A percentile compares a stretch with the other conserved stretches of the same genome.
These are phyloP conservation scores for Ophiostoma quercus DNA, from an alignment of 2,329 filamentous ascomycete species.

Conservation along the genomic window DNA sequence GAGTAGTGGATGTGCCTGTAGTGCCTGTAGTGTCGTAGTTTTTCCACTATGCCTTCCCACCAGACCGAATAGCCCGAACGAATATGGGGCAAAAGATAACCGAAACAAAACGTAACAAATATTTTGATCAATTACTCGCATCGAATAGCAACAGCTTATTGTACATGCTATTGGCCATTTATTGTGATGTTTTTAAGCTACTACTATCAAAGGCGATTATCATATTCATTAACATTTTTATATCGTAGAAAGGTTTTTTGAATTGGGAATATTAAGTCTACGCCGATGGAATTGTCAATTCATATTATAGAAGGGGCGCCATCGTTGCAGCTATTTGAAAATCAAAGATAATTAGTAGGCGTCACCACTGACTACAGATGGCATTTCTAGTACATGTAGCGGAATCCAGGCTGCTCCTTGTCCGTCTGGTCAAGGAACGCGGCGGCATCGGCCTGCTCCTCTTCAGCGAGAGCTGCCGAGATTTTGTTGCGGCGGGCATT, in stretches of 20 bases:
- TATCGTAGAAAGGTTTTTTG: no score
- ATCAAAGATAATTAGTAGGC: neutral
- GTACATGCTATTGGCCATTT: neutral
- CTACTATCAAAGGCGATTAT: no score
- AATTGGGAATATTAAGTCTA: no score
- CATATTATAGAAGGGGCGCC: no score
- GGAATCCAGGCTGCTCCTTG: constrained; percentile 24
- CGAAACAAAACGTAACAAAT: neutral
- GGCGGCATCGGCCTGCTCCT: constrained; percentile 18
- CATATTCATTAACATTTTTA: no score
- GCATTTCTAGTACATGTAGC: constrained; percentile 19
- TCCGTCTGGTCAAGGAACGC: constrained; percentile 23
- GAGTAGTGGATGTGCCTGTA: neutral
- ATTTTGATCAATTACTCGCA: neutral
- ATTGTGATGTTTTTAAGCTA: neutral
- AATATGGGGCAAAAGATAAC: constrained; percentile 9
- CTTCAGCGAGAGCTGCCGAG: constrained; percentile 16
- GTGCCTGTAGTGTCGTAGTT: neutral
- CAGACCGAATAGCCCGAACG: neutral
- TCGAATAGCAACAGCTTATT: neutral
- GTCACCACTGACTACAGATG: neutral
- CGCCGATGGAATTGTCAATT: no score
- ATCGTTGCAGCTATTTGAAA: no score
- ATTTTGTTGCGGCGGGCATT: constrained; percentile 19
- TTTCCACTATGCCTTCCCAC: neutral